Conservation (phyloP, 257 asterid species). For the Solanum clarkiae region DNA sequence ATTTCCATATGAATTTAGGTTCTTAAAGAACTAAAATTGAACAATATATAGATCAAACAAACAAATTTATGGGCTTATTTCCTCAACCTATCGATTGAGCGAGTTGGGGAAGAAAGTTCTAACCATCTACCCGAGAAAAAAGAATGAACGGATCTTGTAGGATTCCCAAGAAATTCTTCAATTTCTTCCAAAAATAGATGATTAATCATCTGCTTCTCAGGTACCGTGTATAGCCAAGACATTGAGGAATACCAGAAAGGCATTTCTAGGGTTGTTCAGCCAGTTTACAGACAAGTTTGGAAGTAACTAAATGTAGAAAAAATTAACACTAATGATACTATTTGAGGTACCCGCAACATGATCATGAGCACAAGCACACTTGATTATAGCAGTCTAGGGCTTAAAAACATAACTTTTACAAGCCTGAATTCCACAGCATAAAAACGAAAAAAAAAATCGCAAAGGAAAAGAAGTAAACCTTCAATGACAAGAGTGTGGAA, state of each 20-base stretch:
- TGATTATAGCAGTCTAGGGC: neutral
- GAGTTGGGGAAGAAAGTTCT: no score
- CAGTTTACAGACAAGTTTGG: neutral
- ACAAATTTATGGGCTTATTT: neutral
- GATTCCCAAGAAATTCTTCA: no score
- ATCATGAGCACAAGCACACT: neutral
- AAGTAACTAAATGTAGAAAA: neutral
- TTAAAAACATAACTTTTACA: neutral
- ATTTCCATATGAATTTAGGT: neutral
- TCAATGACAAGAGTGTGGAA: conserved; percentile 64
- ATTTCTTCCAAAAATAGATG: no score
- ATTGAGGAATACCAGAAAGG: no score
- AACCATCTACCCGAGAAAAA: no score
- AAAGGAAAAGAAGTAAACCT: conserved; percentile 27
- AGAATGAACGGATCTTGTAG: no score
- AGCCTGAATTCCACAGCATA: neutral
- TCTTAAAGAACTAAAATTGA: neutral
- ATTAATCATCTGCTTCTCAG: no score
- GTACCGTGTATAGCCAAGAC: no score
- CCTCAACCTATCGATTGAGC: neutral
- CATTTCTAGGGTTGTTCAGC: neutral
- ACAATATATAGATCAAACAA: neutral
- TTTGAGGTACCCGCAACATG: neutral
- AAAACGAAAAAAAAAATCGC: neutral
- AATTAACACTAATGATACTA: neutral